Conservation (phyloP, 106 monocot species). For the Alisma plantagoaquatica region DNA sequence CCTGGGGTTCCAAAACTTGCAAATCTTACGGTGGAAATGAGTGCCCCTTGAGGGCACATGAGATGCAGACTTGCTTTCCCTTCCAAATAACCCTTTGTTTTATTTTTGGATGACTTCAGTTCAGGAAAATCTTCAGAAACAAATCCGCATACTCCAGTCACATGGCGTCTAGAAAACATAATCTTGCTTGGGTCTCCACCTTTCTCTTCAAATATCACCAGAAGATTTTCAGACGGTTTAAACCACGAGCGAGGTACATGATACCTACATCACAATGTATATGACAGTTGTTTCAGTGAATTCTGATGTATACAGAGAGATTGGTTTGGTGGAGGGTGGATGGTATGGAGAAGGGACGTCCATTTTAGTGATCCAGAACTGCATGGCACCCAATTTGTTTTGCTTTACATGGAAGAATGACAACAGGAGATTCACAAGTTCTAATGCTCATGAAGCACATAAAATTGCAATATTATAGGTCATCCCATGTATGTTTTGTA, state of each 20-base stretch:
- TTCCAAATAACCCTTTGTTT: constrained; percentile 4
- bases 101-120: constrained; percentile 31
- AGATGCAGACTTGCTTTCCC: constrained; percentile 28
- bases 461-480: background rate
- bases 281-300: background rate
- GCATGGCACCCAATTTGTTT: background rate
- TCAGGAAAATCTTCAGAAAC: constrained; percentile 54
- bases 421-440: background rate
- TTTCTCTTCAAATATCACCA: constrained; percentile 88
- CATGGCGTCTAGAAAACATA: constrained; percentile 48
- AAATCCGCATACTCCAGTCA: constrained; percentile 42
- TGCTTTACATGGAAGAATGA: background rate
- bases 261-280: constrained; percentile 44
- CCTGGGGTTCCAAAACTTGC: constrained; percentile 89
- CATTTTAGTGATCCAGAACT: background rate
- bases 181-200: constrained; percentile 95
- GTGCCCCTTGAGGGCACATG: constrained; percentile 35
- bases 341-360: background rate
- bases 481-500: too few species aligned
- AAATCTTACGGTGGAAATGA: constrained; percentile 54
- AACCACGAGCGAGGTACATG: constrained; percentile 98
- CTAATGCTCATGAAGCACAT: background rate
- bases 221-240: constrained; percentile 51
- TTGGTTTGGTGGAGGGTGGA: background rate
- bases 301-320: background rate